Conservation (phyloP, 441 rosid species). For the Daphne laureola region DNA sequence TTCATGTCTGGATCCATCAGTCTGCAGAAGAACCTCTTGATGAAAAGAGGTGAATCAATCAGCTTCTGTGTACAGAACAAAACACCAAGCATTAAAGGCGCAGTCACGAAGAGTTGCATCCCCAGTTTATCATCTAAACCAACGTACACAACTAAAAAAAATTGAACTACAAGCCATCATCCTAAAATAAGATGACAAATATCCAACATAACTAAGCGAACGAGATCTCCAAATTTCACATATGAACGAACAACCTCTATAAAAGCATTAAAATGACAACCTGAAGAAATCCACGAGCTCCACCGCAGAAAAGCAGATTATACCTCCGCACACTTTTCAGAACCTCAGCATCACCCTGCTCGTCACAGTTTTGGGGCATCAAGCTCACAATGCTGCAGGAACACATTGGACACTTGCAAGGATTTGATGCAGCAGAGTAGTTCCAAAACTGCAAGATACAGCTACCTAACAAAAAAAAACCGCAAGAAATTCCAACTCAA, state of each 20-base stretch:
- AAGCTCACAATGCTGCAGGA: slow-evolving; percentile 41
- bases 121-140: too few species aligned
- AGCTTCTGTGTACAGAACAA: slow-evolving; percentile 42
- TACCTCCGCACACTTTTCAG: slow-evolving; percentile 49
- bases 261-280: slow-evolving; percentile 19
- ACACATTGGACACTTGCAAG: slow-evolving; percentile 91
- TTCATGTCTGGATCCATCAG: slow-evolving; percentile 74
- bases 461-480: slow-evolving; percentile 37
- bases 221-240: not conserved
- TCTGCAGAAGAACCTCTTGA: slow-evolving; percentile 50
- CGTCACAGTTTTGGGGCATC: slow-evolving; percentile 37
- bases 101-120: too few species aligned
- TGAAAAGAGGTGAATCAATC: slow-evolving; percentile 45
- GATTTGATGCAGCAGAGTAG: slow-evolving; percentile 59
- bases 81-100: slow-evolving; percentile 10
- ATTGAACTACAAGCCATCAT: too few species aligned
- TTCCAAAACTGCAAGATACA: slow-evolving; percentile 84
- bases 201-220: not conserved
- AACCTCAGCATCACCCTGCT: slow-evolving; percentile 43
- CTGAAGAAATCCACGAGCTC: slow-evolving; percentile 50
- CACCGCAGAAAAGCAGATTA: slow-evolving; percentile 67
- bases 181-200: too few species aligned
- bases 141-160: too few species aligned
- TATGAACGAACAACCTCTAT: too few species aligned
- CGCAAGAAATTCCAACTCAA: not conserved